phyloP scores from a whole-genome alignment of 768 basidiomycete genomes.

The Boletus sp. region DNA sequence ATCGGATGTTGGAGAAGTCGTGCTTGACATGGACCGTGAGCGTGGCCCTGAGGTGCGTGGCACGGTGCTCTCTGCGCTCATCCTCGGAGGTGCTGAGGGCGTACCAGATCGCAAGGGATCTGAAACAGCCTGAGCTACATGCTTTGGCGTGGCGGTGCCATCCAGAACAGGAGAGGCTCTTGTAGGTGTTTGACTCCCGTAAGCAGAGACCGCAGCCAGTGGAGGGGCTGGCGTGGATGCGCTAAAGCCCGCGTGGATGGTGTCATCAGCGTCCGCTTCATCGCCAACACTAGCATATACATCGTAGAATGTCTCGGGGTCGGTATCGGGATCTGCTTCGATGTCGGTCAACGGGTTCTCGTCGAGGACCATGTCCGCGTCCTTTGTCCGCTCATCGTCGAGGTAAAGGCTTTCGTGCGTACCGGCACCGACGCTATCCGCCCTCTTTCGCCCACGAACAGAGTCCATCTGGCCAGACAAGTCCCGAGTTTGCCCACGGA shows the following conservation, averaged over 20 bases:
- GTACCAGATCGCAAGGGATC: constrained; percentile 46
- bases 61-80: constrained; percentile 41
- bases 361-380: constrained; percentile 62
- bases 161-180: constrained; percentile 35
- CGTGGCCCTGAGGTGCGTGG: constrained; percentile 34
- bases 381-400: constrained; percentile 53
- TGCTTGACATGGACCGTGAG: constrained; percentile 17
- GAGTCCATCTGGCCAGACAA: constrained; percentile 23
- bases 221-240: constrained; percentile 16
- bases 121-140: constrained; percentile 41
- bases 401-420: constrained; percentile 64
- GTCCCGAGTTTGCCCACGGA: constrained; percentile 27
- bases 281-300: constrained; percentile 26
- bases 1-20: constrained; percentile 32
- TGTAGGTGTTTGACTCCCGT: constrained; percentile 45
- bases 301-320: constrained; percentile 42
- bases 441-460: constrained; percentile 49
- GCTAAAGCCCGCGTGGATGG: constrained; percentile 17
- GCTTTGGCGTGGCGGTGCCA: constrained; percentile 41
- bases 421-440: constrained; percentile 62
- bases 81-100: constrained; percentile 38
- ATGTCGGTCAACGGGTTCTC: constrained; percentile 75
- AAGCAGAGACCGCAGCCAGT: constrained; percentile 26
- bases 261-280: constrained; percentile 19
- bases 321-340: constrained; percentile 49